phyloP scores from a whole-genome alignment of 768 basidiomycete species.

The Leccinum disarticulatum region DNA sequence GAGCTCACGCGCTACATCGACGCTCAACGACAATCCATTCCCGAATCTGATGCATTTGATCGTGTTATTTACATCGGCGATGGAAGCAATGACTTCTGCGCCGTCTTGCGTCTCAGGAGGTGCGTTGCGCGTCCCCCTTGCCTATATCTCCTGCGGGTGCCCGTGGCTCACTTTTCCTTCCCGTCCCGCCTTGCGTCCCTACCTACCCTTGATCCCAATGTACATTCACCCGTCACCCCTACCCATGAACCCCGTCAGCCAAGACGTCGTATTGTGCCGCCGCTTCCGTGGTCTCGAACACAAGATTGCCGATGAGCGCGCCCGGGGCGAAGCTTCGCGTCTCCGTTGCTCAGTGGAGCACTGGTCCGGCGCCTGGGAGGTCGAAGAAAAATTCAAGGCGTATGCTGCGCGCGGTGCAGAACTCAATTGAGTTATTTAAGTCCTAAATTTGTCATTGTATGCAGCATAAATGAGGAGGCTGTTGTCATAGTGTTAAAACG shows the following conservation, averaged over 20 bases:
- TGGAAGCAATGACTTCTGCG: constrained; percentile 95
- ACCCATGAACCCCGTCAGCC: constrained; percentile 40
- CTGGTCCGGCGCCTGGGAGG: constrained; percentile 97
- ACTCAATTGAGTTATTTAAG: background rate
- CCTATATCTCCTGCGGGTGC: background rate
- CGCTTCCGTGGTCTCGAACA: constrained; percentile 74
- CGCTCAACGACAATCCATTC: constrained; percentile 13
- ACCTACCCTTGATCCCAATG: background rate
- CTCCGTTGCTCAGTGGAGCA: constrained; percentile 73
- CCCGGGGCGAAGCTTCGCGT: constrained; percentile 49
- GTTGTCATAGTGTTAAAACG: no score
- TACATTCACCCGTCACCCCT: background rate
- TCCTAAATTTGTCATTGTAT: background rate
- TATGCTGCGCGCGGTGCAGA: background rate
- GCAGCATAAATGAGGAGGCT: background rate
- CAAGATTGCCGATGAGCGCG: constrained; percentile 65
- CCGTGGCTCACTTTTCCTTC: background rate
- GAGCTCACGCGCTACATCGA: constrained; percentile 85
- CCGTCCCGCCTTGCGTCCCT: background rate
- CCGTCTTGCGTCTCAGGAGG: constrained; percentile 77
- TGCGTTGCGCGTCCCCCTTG: constrained; percentile 26
- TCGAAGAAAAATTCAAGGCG: constrained; percentile 73
- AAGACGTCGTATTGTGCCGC: constrained; percentile 83
- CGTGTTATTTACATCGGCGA: constrained; percentile 91
- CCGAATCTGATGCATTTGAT: constrained; percentile 54